Evolutionary conservation across 2,329 filamentous ascomycete genomes (phyloP).

Genomic region (Mollisia scopiformis): DNA sequence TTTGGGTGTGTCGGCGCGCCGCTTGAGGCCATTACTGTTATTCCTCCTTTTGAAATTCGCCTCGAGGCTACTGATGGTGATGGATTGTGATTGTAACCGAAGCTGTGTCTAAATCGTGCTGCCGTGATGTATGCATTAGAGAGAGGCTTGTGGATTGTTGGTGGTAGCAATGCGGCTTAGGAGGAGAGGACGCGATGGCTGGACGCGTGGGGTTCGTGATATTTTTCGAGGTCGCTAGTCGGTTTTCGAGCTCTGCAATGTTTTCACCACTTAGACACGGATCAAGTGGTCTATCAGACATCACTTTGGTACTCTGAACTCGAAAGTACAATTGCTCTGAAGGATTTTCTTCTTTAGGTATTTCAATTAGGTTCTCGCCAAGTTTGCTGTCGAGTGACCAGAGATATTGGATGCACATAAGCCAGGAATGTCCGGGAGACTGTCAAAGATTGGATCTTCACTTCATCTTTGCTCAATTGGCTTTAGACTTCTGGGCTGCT

Average conservation of each 20-base stretch:
- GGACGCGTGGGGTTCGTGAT: background rate
- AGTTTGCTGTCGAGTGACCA: too few relatives aligned
- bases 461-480: too few relatives aligned
- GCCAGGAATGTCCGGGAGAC: too few relatives aligned
- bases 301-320: too few relatives aligned
- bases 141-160: constrained; percentile 10
- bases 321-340: too few relatives aligned
- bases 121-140: constrained; percentile 1
- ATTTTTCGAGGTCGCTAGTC: background rate
- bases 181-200: background rate
- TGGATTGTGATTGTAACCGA: background rate
- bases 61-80: background rate
- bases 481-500: too few relatives aligned
- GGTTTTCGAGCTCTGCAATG: background rate
- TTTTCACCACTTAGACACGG: too few relatives aligned
- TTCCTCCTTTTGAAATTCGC: background rate
- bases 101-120: background rate
- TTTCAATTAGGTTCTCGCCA: too few relatives aligned
- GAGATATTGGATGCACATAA: too few relatives aligned
- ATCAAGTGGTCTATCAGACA: too few relatives aligned
- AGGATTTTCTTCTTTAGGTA: too few relatives aligned
- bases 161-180: background rate
- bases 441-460: too few relatives aligned
- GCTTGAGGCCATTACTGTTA: constrained; percentile 45
- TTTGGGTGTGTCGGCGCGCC: constrained; percentile 50